These are phyloP conservation scores for Fraxinus excelsior DNA, from an alignment of 257 asterid genomes.

Conservation along the genomic window DNA sequence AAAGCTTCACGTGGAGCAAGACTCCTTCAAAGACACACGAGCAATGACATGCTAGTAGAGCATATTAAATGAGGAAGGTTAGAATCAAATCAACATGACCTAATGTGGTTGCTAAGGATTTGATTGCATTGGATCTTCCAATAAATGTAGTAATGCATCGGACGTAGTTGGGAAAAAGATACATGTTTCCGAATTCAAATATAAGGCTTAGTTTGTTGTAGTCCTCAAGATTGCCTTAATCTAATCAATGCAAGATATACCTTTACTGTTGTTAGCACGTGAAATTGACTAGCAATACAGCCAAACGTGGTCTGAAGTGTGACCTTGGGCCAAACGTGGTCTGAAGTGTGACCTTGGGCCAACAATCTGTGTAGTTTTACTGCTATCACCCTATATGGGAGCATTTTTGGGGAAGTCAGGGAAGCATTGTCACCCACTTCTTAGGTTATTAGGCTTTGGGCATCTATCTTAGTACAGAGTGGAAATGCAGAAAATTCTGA, in stretches of 20 bases:
- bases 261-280: background rate
- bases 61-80: background rate
- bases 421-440: background rate
- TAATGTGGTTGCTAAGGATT: background rate
- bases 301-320: background rate
- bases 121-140: background rate
- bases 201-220: background rate
- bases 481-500: background rate
- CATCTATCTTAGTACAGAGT: background rate
- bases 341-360: background rate
- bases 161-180: background rate
- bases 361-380: background rate
- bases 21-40: background rate
- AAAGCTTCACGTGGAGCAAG: background rate
- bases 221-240: background rate
- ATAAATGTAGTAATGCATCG: background rate
- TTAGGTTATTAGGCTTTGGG: background rate
- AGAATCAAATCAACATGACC: background rate
- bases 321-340: background rate
- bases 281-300: background rate
- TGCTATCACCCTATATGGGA: background rate
- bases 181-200: background rate
- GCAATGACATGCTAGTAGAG: background rate
- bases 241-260: background rate
- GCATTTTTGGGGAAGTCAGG: background rate